Conservation (phyloP, 768 basidiomycete genomes). For the Mycena rebaudengoi region DNA sequence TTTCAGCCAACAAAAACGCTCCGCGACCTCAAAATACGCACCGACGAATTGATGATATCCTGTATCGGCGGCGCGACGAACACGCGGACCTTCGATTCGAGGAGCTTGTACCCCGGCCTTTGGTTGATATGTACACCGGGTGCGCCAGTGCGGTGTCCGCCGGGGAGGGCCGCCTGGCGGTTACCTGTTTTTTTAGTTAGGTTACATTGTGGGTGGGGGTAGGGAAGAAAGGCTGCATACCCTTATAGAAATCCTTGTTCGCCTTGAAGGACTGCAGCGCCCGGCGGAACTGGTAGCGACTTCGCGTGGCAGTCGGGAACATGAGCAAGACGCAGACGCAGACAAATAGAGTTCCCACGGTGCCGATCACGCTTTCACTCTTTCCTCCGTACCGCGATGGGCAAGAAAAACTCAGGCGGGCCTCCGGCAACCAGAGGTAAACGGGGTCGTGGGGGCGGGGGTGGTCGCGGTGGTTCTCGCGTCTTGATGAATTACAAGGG, state of each 20-base stretch:
- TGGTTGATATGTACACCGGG: slow-evolving; percentile 87
- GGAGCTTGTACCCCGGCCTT: slow-evolving; percentile 80
- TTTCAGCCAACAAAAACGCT: slow-evolving; percentile 2
- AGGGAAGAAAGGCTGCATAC: slow-evolving; percentile 47
- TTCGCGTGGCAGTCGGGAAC: slow-evolving; percentile 68
- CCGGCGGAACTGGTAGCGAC: slow-evolving; percentile 86
- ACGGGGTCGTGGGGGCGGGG: slow-evolving; percentile 49
- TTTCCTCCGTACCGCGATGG: slow-evolving; percentile 37
- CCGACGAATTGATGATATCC: slow-evolving; percentile 64
- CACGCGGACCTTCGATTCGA: slow-evolving; percentile 85
- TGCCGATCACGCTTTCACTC: neutral
- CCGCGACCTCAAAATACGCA: slow-evolving; percentile 39
- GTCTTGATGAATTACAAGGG: slow-evolving; percentile 19
- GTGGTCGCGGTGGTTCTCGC: slow-evolving; percentile 35
- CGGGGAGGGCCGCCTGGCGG: slow-evolving; percentile 83
- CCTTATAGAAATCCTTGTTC: slow-evolving; percentile 98
- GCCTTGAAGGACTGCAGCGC: slow-evolving; percentile 87
- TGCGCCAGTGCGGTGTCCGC: slow-evolving; percentile 83
- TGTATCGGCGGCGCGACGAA: slow-evolving; percentile 83
- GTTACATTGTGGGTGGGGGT: neutral
- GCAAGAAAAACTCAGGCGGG: slow-evolving; percentile 48
- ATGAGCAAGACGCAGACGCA: slow-evolving; percentile 50
- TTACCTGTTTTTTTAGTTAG: slow-evolving; percentile 63
- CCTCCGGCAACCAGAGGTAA: slow-evolving; percentile 35
- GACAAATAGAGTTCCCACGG: too few relatives aligned